Conservation (phyloP, 768 basidiomycete species). For the Leucogyrophana mollusca region DNA sequence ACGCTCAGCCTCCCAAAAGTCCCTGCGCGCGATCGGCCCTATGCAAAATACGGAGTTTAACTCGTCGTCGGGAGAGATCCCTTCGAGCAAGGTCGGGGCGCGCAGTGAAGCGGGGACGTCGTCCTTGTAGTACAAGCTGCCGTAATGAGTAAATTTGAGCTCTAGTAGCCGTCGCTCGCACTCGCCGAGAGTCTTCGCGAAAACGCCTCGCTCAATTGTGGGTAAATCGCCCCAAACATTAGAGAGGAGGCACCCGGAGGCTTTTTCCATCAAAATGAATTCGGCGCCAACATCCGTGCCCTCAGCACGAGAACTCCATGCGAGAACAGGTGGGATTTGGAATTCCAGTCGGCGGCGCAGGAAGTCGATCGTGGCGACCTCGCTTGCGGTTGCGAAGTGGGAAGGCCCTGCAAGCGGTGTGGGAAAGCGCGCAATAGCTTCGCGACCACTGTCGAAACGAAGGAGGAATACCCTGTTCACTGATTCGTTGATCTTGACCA, state of each 20-base stretch:
- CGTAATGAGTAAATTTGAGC: slow-evolving; percentile 28
- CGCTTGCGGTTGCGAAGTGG: slow-evolving; percentile 31
- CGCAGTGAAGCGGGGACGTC: slow-evolving; percentile 16
- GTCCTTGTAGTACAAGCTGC: slow-evolving; percentile 35
- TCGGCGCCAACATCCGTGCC: slow-evolving; percentile 27
- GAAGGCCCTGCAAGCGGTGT: slow-evolving; percentile 24
- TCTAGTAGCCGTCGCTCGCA: slow-evolving; percentile 18
- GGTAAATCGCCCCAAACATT: slow-evolving; percentile 14
- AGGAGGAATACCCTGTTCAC: slow-evolving; percentile 14
- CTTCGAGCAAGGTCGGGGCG: slow-evolving; percentile 9
- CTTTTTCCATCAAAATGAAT: slow-evolving; percentile 35
- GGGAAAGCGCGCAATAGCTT: slow-evolving; percentile 16
- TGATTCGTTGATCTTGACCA: slow-evolving; percentile 14
- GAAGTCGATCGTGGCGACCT: slow-evolving; percentile 36
- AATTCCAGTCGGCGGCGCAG: slow-evolving; percentile 22
- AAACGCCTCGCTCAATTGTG: not conserved
- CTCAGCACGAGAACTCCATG: slow-evolving; percentile 25
- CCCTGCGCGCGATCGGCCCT: slow-evolving; percentile 27
- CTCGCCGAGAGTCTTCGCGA: slow-evolving; percentile 18
- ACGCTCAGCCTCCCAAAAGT: slow-evolving; percentile 29
- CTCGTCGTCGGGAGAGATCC: slow-evolving; percentile 7
- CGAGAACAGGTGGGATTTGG: slow-evolving; percentile 28
- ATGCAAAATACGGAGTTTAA: slow-evolving; percentile 23
- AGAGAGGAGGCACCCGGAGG: slow-evolving; percentile 18
- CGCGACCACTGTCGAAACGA: slow-evolving; percentile 9